phyloP scores from a whole-genome alignment of 1,139 yeast species.

The Ogataea hybrid region DNA sequence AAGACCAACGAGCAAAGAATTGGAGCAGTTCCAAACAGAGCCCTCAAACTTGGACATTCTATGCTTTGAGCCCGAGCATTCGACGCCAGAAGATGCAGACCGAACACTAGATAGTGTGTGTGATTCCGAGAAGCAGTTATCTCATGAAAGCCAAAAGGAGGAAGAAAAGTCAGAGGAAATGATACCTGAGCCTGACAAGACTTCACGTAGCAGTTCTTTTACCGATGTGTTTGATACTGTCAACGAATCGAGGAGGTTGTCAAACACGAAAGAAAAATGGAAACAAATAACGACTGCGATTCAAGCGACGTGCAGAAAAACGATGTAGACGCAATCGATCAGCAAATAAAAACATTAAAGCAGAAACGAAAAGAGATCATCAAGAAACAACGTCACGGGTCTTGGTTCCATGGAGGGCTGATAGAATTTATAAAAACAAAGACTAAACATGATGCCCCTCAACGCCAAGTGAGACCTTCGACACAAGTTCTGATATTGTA shows the following conservation, averaged over 20 bases:
- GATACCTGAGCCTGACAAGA: neutral
- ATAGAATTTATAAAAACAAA: constrained; percentile 6
- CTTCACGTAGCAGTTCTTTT: neutral
- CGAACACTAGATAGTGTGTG: constrained; percentile 12
- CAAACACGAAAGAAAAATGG: neutral
- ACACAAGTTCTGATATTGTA: neutral
- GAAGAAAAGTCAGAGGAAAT: neutral
- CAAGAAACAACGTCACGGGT: constrained; percentile 11
- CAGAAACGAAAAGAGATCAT: constrained; percentile 14
- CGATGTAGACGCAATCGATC: constrained; percentile 13
- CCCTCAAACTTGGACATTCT: constrained; percentile 11
- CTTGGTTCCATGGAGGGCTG: constrained; percentile 13
- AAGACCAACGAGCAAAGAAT: constrained; percentile 2
- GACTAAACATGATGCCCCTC: neutral
- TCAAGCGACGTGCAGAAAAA: constrained; percentile 2
- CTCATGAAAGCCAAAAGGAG: neutral
- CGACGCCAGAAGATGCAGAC: constrained; percentile 14
- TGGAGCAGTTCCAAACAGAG: neutral
- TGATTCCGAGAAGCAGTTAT: neutral
- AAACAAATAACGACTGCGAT: neutral
- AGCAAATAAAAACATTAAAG: constrained; percentile 13
- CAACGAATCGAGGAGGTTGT: neutral
- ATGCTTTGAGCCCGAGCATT: constrained; percentile 19
- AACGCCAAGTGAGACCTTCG: neutral
- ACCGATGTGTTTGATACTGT: neutral